phyloP scores from a whole-genome alignment of 1,284 basidiomycete genomes.

The Marasmius tenuissimus region DNA sequence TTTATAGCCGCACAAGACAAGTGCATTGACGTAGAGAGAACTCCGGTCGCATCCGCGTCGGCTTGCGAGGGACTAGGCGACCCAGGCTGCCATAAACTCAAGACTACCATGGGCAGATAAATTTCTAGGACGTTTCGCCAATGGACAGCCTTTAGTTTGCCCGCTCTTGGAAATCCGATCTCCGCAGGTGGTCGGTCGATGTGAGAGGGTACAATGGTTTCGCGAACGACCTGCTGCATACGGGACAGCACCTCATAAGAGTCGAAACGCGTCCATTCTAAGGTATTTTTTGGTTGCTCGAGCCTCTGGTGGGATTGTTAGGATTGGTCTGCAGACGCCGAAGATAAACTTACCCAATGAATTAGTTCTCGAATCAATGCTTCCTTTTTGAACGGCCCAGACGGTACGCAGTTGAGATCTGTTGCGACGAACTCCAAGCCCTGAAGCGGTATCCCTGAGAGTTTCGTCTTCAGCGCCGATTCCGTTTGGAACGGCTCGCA shows the following conservation, averaged over 20 bases:
- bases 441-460: not conserved
- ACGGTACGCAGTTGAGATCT: constrained; percentile 1
- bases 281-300: not conserved
- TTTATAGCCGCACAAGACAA: constrained; percentile 3
- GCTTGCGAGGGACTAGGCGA: constrained; percentile 1
- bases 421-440: constrained; percentile 1
- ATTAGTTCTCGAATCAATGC: constrained; percentile 1
- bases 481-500: not conserved
- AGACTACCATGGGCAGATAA: constrained; percentile 3
- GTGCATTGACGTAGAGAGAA: constrained; percentile 1
- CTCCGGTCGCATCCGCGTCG: not conserved
- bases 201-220: constrained; percentile 3
- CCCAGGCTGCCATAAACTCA: constrained; percentile 7
- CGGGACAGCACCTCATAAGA: not conserved
- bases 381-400: not conserved
- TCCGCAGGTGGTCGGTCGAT: constrained; percentile 1
- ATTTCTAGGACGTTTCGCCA: constrained; percentile 6
- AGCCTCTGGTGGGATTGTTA: not conserved
- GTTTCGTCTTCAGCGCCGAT: not conserved
- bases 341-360: not conserved
- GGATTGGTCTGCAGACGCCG: too few species aligned
- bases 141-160: constrained; percentile 9
- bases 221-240: not conserved
- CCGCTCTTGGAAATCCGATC: constrained; percentile 1
- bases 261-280: not conserved